These are phyloP conservation scores for Cyclocybe cylindracea DNA, from an alignment of 768 basidiomycete species.

Conservation along the genomic window DNA sequence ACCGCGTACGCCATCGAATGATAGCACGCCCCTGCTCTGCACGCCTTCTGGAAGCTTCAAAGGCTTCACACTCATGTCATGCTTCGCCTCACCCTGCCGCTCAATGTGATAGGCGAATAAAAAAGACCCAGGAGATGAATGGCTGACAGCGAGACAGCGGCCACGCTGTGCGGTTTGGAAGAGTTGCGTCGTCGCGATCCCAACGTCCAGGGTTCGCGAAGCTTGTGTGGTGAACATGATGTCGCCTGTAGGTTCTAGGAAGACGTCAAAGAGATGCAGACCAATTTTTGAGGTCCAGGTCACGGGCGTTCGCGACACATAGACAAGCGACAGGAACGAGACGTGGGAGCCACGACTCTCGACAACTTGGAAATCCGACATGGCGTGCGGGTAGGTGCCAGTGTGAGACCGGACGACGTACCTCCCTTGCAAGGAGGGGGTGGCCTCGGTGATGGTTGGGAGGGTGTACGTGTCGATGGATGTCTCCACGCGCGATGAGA, in stretches of 20 bases:
- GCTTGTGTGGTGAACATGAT: slow-evolving; percentile 13
- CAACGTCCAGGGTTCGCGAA: slow-evolving; percentile 14
- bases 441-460: slow-evolving; percentile 5
- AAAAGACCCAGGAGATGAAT: slow-evolving; percentile 19
- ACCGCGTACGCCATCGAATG: slow-evolving; percentile 24
- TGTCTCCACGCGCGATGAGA: slow-evolving; percentile 19
- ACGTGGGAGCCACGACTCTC: slow-evolving; percentile 9
- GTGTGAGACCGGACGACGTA: slow-evolving; percentile 15
- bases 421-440: background rate
- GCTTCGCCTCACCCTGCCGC: slow-evolving; percentile 5
- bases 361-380: slow-evolving; percentile 17
- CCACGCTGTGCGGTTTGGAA: slow-evolving; percentile 13
- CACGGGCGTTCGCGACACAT: slow-evolving; percentile 12
- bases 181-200: slow-evolving; percentile 17
- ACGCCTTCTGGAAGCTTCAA: slow-evolving; percentile 18
- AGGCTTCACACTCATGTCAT: slow-evolving; percentile 15
- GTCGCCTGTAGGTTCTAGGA: slow-evolving; percentile 6
- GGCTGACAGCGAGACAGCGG: slow-evolving; percentile 21
- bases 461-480: slow-evolving; percentile 20
- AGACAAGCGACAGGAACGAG: slow-evolving; percentile 22
- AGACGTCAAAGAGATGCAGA: slow-evolving; percentile 19
- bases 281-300: slow-evolving; percentile 23
- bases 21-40: slow-evolving; percentile 20
- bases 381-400: slow-evolving; percentile 21
- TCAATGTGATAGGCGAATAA: slow-evolving; percentile 21